Percentiles rank a stretch among this genome's conserved stretches.
Evolutionary conservation across 495 filamentous ascomycete species (phyloP).

Genomic region (Tuber aestivum): DNA sequence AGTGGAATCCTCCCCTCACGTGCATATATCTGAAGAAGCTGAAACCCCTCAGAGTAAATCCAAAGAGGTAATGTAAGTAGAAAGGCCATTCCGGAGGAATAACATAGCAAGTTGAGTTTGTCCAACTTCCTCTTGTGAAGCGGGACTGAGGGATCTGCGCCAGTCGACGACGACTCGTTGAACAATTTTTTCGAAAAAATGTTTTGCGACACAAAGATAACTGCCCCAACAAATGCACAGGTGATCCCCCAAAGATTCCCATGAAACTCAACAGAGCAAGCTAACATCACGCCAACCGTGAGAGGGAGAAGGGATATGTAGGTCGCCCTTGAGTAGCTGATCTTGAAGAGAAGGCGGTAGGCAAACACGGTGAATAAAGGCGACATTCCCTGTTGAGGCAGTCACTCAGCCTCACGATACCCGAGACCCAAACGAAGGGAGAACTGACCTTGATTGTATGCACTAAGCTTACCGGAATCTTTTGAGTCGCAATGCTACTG

Average conservation of each 20-base stretch:
- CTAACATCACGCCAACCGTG: slow-evolving; percentile 87
- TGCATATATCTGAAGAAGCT: slow-evolving; percentile 62
- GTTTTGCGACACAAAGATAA: slow-evolving; percentile 97
- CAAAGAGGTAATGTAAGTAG: slow-evolving; percentile 86
- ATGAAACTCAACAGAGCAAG: slow-evolving; percentile 81
- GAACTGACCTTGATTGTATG: slow-evolving; percentile 76
- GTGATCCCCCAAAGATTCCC: slow-evolving; percentile 83
- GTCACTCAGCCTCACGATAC: neutral
- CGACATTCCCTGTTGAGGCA: slow-evolving; percentile 61
- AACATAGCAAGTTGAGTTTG: slow-evolving; percentile 94
- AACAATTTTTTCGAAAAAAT: slow-evolving; percentile 99
- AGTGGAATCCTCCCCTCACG: slow-evolving; percentile 59
- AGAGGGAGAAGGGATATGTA: slow-evolving; percentile 91
- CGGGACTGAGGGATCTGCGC: slow-evolving; percentile 56
- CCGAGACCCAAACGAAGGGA: neutral
- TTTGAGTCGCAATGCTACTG: slow-evolving; percentile 83
- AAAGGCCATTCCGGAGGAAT: slow-evolving; percentile 88
- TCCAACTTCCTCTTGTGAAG: slow-evolving; percentile 70
- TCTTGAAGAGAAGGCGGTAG: slow-evolving; percentile 79
- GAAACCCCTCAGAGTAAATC: slow-evolving; percentile 82
- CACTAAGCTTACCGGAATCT: slow-evolving; percentile 92
- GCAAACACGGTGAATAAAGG: slow-evolving; percentile 92
- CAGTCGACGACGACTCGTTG: slow-evolving; percentile 79
- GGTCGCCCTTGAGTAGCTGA: slow-evolving; percentile 78
- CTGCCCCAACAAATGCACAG: slow-evolving; percentile 75